Conservation (phyloP, 805 yeast species). For the Schwanniomyces sp. region DNA sequence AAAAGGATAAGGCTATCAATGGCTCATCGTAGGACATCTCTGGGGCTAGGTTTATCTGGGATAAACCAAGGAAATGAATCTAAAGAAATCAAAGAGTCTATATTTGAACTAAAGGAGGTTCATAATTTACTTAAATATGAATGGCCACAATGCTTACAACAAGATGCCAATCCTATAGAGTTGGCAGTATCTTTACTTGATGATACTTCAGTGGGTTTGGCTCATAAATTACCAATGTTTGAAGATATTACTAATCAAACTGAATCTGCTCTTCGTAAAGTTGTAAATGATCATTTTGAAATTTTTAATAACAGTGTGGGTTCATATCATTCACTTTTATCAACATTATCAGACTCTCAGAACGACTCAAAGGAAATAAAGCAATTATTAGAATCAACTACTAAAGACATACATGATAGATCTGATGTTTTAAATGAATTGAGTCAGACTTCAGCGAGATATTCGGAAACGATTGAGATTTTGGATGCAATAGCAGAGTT, state of each 20-base stretch:
- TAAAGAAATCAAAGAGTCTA: constrained; percentile 21
- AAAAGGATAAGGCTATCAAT: not conserved
- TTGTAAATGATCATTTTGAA: constrained; percentile 80
- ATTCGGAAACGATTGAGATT: constrained; percentile 68
- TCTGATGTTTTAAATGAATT: constrained; percentile 62
- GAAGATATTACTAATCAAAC: constrained; percentile 57
- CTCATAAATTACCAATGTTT: constrained; percentile 70
- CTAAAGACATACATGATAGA: constrained; percentile 50
- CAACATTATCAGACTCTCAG: constrained; percentile 66
- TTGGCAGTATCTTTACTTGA: constrained; percentile 81
- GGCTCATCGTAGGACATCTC: constrained; percentile 22
- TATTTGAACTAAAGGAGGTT: constrained; percentile 35
- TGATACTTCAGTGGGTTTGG: constrained; percentile 87
- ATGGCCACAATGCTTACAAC: constrained; percentile 42
- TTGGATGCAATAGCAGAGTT: constrained; percentile 66
- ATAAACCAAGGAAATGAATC: constrained; percentile 16
- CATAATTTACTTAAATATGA: constrained; percentile 39
- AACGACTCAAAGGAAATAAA: constrained; percentile 49
- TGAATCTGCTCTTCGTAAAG: constrained; percentile 55
- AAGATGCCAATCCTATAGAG: constrained; percentile 75
- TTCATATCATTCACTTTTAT: constrained; percentile 71
- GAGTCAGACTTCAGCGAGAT: constrained; percentile 59
- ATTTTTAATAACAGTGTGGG: constrained; percentile 85
- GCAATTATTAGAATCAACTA: constrained; percentile 47
- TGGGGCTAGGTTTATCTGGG: constrained; percentile 21